These are phyloP conservation scores for Cyclanthera cordifolia DNA, from an alignment of 306 rosid species.

Conservation along the genomic window DNA sequence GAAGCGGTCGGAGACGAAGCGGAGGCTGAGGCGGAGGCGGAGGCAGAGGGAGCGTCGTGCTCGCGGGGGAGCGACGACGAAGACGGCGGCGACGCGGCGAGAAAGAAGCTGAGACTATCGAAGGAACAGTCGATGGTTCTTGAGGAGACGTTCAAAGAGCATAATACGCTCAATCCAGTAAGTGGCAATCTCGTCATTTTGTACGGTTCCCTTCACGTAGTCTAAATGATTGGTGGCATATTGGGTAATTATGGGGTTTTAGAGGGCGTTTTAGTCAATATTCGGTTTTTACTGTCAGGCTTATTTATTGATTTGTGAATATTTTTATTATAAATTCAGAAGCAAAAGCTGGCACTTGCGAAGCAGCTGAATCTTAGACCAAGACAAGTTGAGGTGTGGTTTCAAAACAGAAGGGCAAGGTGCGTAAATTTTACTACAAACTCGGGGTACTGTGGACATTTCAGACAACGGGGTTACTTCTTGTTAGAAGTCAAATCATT, in stretches of 20 bases:
- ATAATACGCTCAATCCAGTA: conserved; percentile 73
- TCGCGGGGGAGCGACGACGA: conserved; percentile 56
- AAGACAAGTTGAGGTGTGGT: conserved; percentile 98
- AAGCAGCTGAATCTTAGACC: conserved; percentile 65
- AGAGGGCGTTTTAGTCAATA: conserved; percentile 14
- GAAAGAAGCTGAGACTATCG: conserved; percentile 74
- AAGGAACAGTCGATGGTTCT: conserved; percentile 74
- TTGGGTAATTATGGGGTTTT: not conserved
- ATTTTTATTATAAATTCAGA: conserved; percentile 25
- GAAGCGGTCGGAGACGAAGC: conserved; percentile 46
- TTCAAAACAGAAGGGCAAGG: conserved; percentile 94
- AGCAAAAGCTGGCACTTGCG: conserved; percentile 84
- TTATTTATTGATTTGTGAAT: not conserved
- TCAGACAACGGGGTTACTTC: not conserved
- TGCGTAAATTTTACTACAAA: conserved; percentile 16
- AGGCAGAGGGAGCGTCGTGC: conserved; percentile 54
- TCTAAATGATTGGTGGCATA: not conserved
- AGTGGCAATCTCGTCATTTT: conserved; percentile 23
- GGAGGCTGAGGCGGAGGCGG: conserved; percentile 24
- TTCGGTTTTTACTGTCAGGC: not conserved
- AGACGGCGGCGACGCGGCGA: conserved; percentile 41
- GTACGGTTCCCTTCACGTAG: not conserved
- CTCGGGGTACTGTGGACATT: conserved; percentile 19
- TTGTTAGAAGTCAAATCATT: not conserved
- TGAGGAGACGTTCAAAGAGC: conserved; percentile 85